These are phyloP conservation scores for Chalara sp. DNA, from an alignment of 2,329 filamentous ascomycete species.

Conservation along the genomic window DNA sequence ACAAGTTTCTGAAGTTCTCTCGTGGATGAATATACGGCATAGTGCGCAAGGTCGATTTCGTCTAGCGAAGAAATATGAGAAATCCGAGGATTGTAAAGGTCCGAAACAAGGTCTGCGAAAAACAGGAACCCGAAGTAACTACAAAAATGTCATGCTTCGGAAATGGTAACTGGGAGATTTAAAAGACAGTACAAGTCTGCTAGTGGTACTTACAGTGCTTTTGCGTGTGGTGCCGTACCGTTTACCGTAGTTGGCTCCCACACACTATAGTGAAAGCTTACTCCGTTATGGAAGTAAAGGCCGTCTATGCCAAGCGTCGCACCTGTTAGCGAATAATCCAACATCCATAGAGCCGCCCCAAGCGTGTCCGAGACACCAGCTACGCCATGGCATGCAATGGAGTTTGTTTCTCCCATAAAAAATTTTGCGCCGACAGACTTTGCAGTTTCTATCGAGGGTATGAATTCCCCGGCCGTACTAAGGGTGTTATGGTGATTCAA, in stretches of 20 bases:
- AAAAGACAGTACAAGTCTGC: no score
- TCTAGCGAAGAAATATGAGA: not conserved
- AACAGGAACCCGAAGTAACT: not conserved
- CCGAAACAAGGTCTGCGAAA: not conserved
- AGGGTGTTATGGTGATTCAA: no score
- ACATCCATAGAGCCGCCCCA: slow-evolving; percentile 20
- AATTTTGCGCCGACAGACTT: slow-evolving; percentile 9
- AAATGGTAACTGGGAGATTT: not conserved
- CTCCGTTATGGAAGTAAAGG: slow-evolving; percentile 15
- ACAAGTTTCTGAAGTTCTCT: not conserved
- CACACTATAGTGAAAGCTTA: not conserved
- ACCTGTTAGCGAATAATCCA: slow-evolving; percentile 19
- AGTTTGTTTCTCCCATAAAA: slow-evolving; percentile 26
- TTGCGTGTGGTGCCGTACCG: no score
- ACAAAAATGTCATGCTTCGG: not conserved
- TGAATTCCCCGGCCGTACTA: no score
- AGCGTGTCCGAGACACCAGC: slow-evolving; percentile 20
- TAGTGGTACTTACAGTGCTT: no score
- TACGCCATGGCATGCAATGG: slow-evolving; percentile 20
- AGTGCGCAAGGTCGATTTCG: not conserved
- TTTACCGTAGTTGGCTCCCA: not conserved
- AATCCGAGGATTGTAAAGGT: not conserved
- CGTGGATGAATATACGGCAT: not conserved
- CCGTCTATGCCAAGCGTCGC: slow-evolving; percentile 18
- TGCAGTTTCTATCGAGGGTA: not conserved